These are phyloP conservation scores for Myxozyma kluyveri DNA, from an alignment of 805 yeast species.

Conservation along the genomic window DNA sequence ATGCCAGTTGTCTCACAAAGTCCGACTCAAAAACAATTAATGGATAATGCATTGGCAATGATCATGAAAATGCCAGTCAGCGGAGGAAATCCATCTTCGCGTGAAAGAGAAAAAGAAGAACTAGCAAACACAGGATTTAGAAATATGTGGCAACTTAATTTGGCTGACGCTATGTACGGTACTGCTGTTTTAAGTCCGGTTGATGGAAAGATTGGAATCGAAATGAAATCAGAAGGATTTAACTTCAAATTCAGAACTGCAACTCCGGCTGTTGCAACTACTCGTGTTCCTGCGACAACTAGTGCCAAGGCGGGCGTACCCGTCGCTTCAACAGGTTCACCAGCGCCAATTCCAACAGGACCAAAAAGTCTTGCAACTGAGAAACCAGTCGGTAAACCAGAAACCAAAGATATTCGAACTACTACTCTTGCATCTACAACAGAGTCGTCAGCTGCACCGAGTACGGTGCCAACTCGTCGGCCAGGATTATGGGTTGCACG, in stretches of 20 bases:
- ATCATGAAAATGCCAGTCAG: constrained; percentile 51
- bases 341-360: neutral
- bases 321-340: neutral
- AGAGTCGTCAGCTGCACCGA: neutral
- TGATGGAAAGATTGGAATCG: constrained; percentile 52
- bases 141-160: constrained; percentile 73
- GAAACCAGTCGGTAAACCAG: neutral
- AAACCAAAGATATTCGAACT: neutral
- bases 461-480: constrained; percentile 7
- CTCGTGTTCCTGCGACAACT: neutral
- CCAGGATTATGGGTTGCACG: constrained; percentile 44
- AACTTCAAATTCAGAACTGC: constrained; percentile 52
- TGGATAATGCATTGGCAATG: constrained; percentile 57
- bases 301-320: neutral
- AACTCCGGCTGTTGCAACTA: neutral
- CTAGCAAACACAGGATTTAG: constrained; percentile 62
- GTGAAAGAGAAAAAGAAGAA: constrained; percentile 55
- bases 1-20: constrained; percentile 44
- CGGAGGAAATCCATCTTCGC: constrained; percentile 40
- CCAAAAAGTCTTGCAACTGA: neutral
- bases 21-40: constrained; percentile 45
- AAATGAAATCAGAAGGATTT: constrained; percentile 58
- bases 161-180: constrained; percentile 61
- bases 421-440: constrained; percentile 5
- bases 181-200: constrained; percentile 45